Evolutionary conservation across 805 yeast genomes (phyloP), one percentile per base, ranked within the genome.

Genomic region (Saccharomycopsis capsularis): DNA sequence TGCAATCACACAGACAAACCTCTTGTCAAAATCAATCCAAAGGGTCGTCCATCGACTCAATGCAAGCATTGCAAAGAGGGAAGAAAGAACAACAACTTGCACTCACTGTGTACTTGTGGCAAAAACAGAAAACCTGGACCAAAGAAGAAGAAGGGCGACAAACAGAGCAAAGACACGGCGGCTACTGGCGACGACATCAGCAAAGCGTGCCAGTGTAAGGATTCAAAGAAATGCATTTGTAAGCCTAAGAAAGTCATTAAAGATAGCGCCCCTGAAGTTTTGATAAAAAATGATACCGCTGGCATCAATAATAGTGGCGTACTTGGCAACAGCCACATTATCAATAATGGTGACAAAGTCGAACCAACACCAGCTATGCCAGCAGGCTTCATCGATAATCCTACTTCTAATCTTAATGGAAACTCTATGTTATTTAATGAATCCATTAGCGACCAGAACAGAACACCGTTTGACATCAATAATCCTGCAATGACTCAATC

Each of bases 21-120:
- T 3, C 69, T 93, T 57, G 82, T 85, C 62, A 84, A 84, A 85
- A 91, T 93, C 63, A 93, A 93, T 62, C 96, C 95, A 16, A 93
- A 93, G 62, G 99, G 99, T 2, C 73, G 99, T 49, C 99, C 99
- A 1, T 81, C 96, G 0, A 82, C 95, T 1, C 96, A 89, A 60
- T 91, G 98, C 60, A 71, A 75, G 35, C 95, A 85, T 61, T 91
- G 96, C 62, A 80, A 88, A 54, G 87, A 82, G 50, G 76, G 81
- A 56, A 69, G 95, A 34, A 81, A 79, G 60, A 60, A 71, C 53
- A 82, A 81, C 57, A 79, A 82, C 57, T 68, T 79, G 1, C 93
- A 85, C 61, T 67, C 74, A 0, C 64, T 74, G 19, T 87, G 98
- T 64, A 71, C 78, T 2, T 87, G 95, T 68, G 80, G 81, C 9